These are phyloP conservation scores for Scutellaria barbata DNA, from an alignment of 257 asterid species.

Conservation along the genomic window DNA sequence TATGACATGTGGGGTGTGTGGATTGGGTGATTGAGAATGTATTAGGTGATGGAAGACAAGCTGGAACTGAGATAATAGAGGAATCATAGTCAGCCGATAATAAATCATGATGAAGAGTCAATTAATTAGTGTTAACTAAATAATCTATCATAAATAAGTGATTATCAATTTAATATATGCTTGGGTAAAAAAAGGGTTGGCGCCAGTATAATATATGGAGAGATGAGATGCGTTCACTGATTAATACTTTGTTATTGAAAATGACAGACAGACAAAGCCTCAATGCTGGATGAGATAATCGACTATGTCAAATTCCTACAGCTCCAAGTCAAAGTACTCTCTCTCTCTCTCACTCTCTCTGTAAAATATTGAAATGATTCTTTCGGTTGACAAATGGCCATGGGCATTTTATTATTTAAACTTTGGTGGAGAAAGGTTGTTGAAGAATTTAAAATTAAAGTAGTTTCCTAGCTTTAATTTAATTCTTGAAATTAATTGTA, in stretches of 20 bases:
- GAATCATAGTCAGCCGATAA: constrained; percentile 47
- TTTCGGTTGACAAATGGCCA: constrained; percentile 40
- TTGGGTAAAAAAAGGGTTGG: constrained; percentile 4
- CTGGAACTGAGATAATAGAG: constrained; percentile 45
- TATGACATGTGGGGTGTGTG: constrained; percentile 37
- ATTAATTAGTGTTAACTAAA: constrained; percentile 16
- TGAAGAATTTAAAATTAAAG: constrained; percentile 20
- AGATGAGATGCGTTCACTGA: constrained; percentile 36
- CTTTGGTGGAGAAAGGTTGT: constrained; percentile 37
- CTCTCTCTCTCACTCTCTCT: constrained; percentile 30
- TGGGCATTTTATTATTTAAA: constrained; percentile 38
- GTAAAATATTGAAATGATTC: constrained; percentile 39
- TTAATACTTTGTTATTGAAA: constrained; percentile 44
- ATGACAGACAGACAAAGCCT: constrained; percentile 96
- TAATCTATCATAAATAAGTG: not conserved
- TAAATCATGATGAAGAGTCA: constrained; percentile 28
- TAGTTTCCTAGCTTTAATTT: not conserved
- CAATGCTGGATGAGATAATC: constrained; percentile 96
- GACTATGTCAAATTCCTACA: constrained; percentile 96
- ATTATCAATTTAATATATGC: constrained; percentile 4
- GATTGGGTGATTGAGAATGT: constrained; percentile 45
- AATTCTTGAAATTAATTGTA: constrained; percentile 7
- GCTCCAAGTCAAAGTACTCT: constrained; percentile 91
- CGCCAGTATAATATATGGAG: constrained; percentile 15
- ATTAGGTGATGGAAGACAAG: constrained; percentile 42